A percentile compares a stretch with the other conserved stretches of the same genome.
phyloP scores from a whole-genome alignment of 1,284 basidiomycete species.

The Sanghuangporus weigelae region DNA sequence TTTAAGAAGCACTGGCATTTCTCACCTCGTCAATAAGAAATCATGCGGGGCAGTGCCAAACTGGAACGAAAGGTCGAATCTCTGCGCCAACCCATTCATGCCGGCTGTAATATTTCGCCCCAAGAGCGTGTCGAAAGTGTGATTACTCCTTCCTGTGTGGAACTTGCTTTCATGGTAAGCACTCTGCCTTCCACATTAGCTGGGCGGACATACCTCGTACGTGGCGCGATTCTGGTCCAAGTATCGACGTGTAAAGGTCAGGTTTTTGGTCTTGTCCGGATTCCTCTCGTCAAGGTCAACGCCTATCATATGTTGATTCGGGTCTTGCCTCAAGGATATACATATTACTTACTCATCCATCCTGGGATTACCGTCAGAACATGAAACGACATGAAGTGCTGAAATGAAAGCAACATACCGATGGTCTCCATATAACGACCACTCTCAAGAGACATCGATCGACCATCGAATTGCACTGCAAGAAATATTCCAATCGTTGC shows the following conservation, averaged over 20 bases:
- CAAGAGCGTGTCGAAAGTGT: conserved; percentile 49
- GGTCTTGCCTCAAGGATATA: neutral
- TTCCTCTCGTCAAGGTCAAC: conserved; percentile 38
- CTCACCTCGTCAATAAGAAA: conserved; percentile 25
- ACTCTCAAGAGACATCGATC: conserved; percentile 70
- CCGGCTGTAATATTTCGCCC: conserved; percentile 55
- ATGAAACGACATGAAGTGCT: neutral
- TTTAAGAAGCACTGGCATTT: too few relatives aligned
- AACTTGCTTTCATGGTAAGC: conserved; percentile 36
- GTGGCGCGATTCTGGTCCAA: conserved; percentile 71
- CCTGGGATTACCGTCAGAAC: conserved; percentile 25
- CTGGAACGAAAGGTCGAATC: conserved; percentile 47
- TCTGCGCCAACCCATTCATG: conserved; percentile 43
- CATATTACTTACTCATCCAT: conserved; percentile 42
- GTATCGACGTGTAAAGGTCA: conserved; percentile 65
- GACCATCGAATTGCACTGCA: conserved; percentile 51
- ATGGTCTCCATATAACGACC: conserved; percentile 88
- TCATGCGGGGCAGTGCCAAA: conserved; percentile 74
- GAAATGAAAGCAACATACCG: conserved; percentile 35
- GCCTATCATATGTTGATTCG: conserved; percentile 31
- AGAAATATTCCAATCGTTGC: neutral
- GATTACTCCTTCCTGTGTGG: conserved; percentile 42
- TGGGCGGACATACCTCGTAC: conserved; percentile 44
- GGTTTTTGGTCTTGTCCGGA: conserved; percentile 25
- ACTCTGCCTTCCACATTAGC: neutral